These are phyloP conservation scores for Coriaria nepalensis DNA, from an alignment of 306 rosid genomes.

Conservation along the genomic window DNA sequence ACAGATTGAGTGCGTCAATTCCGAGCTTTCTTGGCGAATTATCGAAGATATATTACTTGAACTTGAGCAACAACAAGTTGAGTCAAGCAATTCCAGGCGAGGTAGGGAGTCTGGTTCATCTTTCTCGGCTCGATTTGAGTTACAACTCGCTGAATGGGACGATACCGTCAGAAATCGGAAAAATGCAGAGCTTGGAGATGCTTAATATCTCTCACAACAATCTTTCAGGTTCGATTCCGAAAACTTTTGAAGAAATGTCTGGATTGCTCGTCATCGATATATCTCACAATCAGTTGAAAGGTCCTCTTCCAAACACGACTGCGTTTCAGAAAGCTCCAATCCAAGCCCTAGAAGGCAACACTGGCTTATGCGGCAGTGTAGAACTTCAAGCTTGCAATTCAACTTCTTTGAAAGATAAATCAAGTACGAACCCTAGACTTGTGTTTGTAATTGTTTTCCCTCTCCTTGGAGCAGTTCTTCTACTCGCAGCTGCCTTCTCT, in stretches of 20 bases:
- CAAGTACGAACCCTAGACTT: not conserved
- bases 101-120: slow-evolving; percentile 13
- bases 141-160: slow-evolving; percentile 19
- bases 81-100: slow-evolving; percentile 16
- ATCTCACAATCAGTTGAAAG: slow-evolving; percentile 17
- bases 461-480: not conserved
- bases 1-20: slow-evolving; percentile 18
- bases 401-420: slow-evolving; percentile 9
- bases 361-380: slow-evolving; percentile 29
- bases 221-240: slow-evolving; percentile 23
- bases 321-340: slow-evolving; percentile 11
- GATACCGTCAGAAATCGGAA: slow-evolving; percentile 13
- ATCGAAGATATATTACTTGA: slow-evolving; percentile 15
- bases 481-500: slow-evolving; percentile 3
- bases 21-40: slow-evolving; percentile 16
- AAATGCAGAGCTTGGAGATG: slow-evolving; percentile 16
- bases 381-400: no score
- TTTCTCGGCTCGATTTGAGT: slow-evolving; percentile 28
- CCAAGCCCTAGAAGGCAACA: slow-evolving; percentile 19
- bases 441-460: no score
- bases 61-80: slow-evolving; percentile 22
- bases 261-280: slow-evolving; percentile 15
- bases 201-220: slow-evolving; percentile 31
- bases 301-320: slow-evolving; percentile 18
- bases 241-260: not conserved